A percentile compares a stretch with the other conserved stretches of the same genome.
Evolutionary conservation across 140 eudicot genomes (phyloP).

Genomic region (Senecio squalidus): DNA sequence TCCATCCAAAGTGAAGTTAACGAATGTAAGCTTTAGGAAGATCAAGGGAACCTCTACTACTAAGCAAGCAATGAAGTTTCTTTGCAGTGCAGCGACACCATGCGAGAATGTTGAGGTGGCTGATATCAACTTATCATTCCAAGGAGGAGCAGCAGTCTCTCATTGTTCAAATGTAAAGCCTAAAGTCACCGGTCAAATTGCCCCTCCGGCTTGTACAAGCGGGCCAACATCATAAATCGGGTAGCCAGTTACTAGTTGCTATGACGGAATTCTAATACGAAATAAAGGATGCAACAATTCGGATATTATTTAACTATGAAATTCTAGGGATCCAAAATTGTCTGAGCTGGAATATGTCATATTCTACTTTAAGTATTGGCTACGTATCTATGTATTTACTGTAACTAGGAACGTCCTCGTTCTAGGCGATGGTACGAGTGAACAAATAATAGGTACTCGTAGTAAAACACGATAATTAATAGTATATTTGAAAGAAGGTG

Average conservation of each 20-base stretch:
- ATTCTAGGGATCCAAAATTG: too few relatives aligned
- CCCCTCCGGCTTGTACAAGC: slow-evolving; percentile 36
- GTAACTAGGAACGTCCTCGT: too few relatives aligned
- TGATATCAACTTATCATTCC: slow-evolving; percentile 33
- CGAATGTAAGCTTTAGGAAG: slow-evolving; percentile 36
- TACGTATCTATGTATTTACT: too few relatives aligned
- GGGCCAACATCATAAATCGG: not conserved
- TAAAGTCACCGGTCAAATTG: slow-evolving; percentile 14
- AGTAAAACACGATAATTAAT: too few relatives aligned
- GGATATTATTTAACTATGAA: too few relatives aligned
- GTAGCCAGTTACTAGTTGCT: not conserved
- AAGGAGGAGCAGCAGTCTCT: slow-evolving; percentile 29
- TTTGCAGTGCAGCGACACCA: slow-evolving; percentile 28
- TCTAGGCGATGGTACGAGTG: too few relatives aligned
- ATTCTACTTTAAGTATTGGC: too few relatives aligned
- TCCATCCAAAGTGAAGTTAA: slow-evolving; percentile 39
- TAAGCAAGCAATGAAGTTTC: slow-evolving; percentile 28
- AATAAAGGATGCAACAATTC: too few relatives aligned
- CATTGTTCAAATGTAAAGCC: slow-evolving; percentile 37
- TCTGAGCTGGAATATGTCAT: too few relatives aligned
- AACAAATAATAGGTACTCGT: too few relatives aligned
- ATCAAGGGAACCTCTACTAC: slow-evolving; percentile 38
- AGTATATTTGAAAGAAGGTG: too few relatives aligned
- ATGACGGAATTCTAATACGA: too few relatives aligned
- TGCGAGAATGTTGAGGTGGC: slow-evolving; percentile 36